Base-by-base conservation (phyloP, 75 land plant genomes). In the Larix kaempferi region DNA sequence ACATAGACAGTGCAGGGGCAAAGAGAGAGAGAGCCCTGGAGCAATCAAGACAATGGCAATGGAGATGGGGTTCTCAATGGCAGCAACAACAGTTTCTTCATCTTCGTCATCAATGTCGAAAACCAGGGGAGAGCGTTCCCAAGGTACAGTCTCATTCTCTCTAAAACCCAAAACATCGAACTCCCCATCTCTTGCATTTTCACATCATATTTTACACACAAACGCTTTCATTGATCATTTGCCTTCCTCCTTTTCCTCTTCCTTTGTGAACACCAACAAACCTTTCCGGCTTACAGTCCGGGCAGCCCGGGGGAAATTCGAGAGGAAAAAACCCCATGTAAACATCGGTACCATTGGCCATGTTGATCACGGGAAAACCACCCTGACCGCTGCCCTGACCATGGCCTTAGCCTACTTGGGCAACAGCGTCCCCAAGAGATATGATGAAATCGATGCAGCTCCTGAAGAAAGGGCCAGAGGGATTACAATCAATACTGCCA, bases 301-400 rank as follows among this genome's bases (percentile, higher is more conserved):
- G 7, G 99, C 99, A 16, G 99, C 97, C 26, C 76, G 93, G 14
- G 96, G 90, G 29, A 95, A 93, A 80, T 95, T 95, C 83, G 96
- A 93, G 88, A 74, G 98, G 59, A 96, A 86, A 78, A 96, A 96
- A 75, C 99, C 99, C 39, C 99, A 96, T 61, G 88, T 95, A 55
- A 95, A 95, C 89, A 94, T 95, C 73, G 98, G 97, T n/a, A 95
- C 98, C 15, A 95, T 96, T 44, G 98, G 97, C 56, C 99, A 96
- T 77, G 99, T 94, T 54, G 99, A 96, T 86, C 99, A 96, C 82
- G 99, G 99, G 19, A 96, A 96, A 86, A 96, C 99, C 49, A 96
- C 99, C 14, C 91, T 94, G 61, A 96, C 99, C 16, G 98, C 99
- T 37, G 98, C 99, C 11, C 85, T 96, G 12, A 96, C 99, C 79